Conservation (phyloP, 768 basidiomycete genomes). For the Holtermannia corniformis region DNA sequence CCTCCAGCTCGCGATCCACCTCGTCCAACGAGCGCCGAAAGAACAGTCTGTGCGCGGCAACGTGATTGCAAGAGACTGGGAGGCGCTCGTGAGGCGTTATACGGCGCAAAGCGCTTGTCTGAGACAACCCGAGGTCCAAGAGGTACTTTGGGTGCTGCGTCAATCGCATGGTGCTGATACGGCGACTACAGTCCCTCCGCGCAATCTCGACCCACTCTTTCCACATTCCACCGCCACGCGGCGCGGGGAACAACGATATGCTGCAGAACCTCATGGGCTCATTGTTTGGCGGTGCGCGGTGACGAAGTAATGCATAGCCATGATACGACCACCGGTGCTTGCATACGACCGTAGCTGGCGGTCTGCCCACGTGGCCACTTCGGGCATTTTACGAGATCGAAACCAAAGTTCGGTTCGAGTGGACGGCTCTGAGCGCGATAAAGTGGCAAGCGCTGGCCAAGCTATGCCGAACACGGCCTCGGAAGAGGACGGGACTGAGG, state of each 20-base stretch:
- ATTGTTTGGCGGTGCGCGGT: constrained; percentile 77
- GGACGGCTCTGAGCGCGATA: too few relatives aligned
- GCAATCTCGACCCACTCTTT: constrained; percentile 56
- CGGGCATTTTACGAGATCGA: too few relatives aligned
- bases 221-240: constrained; percentile 67
- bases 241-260: constrained; percentile 57
- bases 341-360: too few relatives aligned
- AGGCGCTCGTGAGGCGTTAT: constrained; percentile 73
- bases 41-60: constrained; percentile 66
- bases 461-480: too few relatives aligned
- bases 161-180: constrained; percentile 12
- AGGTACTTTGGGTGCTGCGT: constrained; percentile 45
- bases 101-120: constrained; percentile 60
- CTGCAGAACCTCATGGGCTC: constrained; percentile 81
- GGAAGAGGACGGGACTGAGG: too few relatives aligned
- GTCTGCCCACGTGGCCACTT: too few relatives aligned
- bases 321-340: too few relatives aligned
- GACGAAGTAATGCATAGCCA: too few relatives aligned
- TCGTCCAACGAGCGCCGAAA: constrained; percentile 61
- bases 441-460: too few relatives aligned
- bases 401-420: too few relatives aligned
- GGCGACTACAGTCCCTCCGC: constrained; percentile 14
- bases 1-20: constrained; percentile 73
- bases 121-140: constrained; percentile 54
- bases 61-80: constrained; percentile 51